Percentiles rank a stretch among this genome's conserved stretches.
Evolutionary conservation across 2,329 filamentous ascomycete species (phyloP).

Genomic region (Cytospora mali): DNA sequence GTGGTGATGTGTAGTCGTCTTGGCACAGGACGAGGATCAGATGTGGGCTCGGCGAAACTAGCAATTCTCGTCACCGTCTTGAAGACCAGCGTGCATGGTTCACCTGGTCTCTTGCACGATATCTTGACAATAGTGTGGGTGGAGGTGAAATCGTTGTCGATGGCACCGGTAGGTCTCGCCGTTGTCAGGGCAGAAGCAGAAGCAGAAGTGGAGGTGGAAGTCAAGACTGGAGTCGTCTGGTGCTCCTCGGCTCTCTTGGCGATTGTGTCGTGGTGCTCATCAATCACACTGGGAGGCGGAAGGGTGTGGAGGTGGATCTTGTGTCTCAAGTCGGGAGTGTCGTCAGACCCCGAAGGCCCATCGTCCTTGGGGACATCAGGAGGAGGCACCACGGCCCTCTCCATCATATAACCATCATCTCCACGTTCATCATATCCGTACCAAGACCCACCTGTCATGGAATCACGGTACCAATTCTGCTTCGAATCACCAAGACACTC

Average conservation of each 20-base stretch:
- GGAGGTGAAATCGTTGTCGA: neutral
- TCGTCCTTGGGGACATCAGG: neutral
- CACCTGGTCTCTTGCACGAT: neutral
- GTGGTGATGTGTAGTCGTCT: neutral
- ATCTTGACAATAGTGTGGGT: neutral
- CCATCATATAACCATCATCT: neutral
- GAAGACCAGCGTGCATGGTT: neutral
- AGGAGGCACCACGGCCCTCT: neutral
- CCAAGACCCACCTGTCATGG: constrained; percentile 17
- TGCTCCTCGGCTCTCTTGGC: neutral
- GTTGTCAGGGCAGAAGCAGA: too few relatives aligned
- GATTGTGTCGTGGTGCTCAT: neutral
- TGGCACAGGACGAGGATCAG: too few relatives aligned
- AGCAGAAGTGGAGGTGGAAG: too few relatives aligned
- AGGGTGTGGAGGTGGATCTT: neutral
- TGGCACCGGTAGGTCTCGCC: neutral
- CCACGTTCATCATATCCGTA: neutral
- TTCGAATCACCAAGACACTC: constrained; percentile 56
- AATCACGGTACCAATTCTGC: constrained; percentile 55
- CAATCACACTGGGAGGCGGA: neutral
- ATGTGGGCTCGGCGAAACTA: neutral
- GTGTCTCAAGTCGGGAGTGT: neutral
- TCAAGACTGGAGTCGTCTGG: too few relatives aligned
- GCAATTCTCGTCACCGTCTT: neutral
- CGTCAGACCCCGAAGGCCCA: neutral